Conservation (phyloP, 805 yeast species). For the Starmerella apis region DNA sequence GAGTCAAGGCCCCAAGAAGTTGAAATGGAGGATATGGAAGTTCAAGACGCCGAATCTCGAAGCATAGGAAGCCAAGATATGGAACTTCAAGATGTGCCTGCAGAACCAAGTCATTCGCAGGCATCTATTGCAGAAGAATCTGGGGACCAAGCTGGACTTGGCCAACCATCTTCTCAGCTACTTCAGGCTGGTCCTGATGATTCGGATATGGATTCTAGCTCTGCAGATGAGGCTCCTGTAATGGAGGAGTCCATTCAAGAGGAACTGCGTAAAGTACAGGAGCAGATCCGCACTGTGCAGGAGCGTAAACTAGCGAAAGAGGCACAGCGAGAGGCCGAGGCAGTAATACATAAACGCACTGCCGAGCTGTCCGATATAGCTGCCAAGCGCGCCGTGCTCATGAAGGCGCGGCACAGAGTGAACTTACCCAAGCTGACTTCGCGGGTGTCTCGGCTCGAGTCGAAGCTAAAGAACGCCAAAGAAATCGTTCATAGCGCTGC, state of each 20-base stretch:
- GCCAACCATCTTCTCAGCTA: neutral
- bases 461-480: constrained; percentile 13
- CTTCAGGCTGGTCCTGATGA: neutral
- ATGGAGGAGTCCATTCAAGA: neutral
- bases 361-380: constrained; percentile 15
- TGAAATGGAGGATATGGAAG: neutral
- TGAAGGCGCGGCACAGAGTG: constrained; percentile 5
- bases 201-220: neutral
- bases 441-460: constrained; percentile 17
- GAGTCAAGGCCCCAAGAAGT: neutral
- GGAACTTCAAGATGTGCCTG: neutral
- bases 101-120: no score
- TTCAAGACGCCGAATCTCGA: neutral
- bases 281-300: constrained; percentile 10
- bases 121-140: no score
- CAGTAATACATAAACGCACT: neutral
- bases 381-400: constrained; percentile 12
- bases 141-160: constrained; percentile 4
- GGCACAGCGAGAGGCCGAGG: constrained; percentile 5
- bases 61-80: neutral
- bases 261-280: constrained; percentile 10
- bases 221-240: neutral
- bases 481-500: constrained; percentile 7
- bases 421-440: constrained; percentile 1
- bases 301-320: constrained; percentile 7